phyloP scores from a whole-genome alignment of 2,329 filamentous ascomycete species.

The Xylariaceae sp. region DNA sequence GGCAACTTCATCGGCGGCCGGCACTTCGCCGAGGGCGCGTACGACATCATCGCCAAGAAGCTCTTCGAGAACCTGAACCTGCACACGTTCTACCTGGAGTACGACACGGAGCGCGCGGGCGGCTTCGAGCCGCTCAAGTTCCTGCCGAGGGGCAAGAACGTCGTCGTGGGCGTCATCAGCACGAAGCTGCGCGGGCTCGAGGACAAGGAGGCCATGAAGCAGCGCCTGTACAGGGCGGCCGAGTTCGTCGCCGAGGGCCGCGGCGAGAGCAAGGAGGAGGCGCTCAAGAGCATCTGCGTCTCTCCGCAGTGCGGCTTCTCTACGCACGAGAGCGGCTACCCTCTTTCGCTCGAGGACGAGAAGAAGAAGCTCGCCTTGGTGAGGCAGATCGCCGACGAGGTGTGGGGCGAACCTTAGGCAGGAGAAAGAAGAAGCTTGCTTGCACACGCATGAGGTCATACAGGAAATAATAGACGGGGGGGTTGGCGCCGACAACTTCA shows the following conservation, averaged over 20 bases:
- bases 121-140: slow-evolving; percentile 70
- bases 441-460: too few species aligned
- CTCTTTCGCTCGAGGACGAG: slow-evolving; percentile 73
- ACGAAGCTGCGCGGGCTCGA: slow-evolving; percentile 69
- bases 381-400: slow-evolving; percentile 72
- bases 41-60: slow-evolving; percentile 71
- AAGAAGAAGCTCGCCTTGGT: slow-evolving; percentile 75
- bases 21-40: slow-evolving; percentile 71
- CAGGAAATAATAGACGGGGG: not conserved
- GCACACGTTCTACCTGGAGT: slow-evolving; percentile 73
- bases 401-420: slow-evolving; percentile 66
- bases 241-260: slow-evolving; percentile 73
- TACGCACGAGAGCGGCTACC: slow-evolving; percentile 76
- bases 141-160: slow-evolving; percentile 66
- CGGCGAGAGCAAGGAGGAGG: slow-evolving; percentile 68
- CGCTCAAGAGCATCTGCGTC: slow-evolving; percentile 70
- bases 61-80: slow-evolving; percentile 69
- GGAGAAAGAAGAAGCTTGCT: too few species aligned
- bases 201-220: slow-evolving; percentile 68
- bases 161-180: slow-evolving; percentile 69
- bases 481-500: slow-evolving; percentile 30
- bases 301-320: slow-evolving; percentile 79
- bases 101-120: slow-evolving; percentile 69
- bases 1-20: slow-evolving; percentile 71
- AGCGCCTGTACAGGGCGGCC: slow-evolving; percentile 65